Evolutionary conservation across 352 stramenopile genomes (phyloP).

Genomic region (Phytopythium aichiense): DNA sequence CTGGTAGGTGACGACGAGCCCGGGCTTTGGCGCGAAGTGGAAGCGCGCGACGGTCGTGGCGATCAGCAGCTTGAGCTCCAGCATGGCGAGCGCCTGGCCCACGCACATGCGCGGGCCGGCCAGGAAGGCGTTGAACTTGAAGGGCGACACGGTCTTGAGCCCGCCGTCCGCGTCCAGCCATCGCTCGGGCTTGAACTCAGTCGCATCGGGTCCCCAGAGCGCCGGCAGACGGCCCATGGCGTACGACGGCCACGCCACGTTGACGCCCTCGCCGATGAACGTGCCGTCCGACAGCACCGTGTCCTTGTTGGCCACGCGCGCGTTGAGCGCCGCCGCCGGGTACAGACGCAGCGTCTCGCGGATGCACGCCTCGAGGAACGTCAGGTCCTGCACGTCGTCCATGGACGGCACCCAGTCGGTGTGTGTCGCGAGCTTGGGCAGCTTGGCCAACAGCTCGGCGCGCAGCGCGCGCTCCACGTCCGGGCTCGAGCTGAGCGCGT

Average conservation of each 20-base stretch:
- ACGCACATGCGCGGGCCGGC: conserved; percentile 52
- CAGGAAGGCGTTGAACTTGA: conserved; percentile 52
- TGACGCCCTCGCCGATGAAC: conserved; percentile 24
- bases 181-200: conserved; percentile 47
- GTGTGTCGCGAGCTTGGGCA: conserved; percentile 25
- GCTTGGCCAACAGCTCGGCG: conserved; percentile 33
- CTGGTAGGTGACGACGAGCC: conserved; percentile 21
- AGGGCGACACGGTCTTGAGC: conserved; percentile 20
- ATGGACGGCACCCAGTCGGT: conserved; percentile 28
- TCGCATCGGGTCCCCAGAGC: conserved; percentile 46
- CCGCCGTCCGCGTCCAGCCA: conserved; percentile 21
- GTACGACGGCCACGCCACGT: conserved; percentile 30
- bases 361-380: conserved; percentile 60
- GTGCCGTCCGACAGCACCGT: conserved; percentile 54
- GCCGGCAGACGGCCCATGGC: conserved; percentile 37
- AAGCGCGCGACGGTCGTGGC: conserved; percentile 38
- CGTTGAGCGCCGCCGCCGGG: conserved; percentile 30
- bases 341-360: conserved; percentile 61
- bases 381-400: conserved; percentile 42
- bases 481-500: conserved; percentile 53
- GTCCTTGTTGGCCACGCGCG: conserved; percentile 17
- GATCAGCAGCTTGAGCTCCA: conserved; percentile 53
- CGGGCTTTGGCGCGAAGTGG: conserved; percentile 16
- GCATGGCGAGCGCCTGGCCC: conserved; percentile 43
- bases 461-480: conserved; percentile 33